Evolutionary conservation across 768 basidiomycete species (phyloP), one percentile per base, ranked within the genome.

Genomic region (Amanita pseudoporphyria): DNA sequence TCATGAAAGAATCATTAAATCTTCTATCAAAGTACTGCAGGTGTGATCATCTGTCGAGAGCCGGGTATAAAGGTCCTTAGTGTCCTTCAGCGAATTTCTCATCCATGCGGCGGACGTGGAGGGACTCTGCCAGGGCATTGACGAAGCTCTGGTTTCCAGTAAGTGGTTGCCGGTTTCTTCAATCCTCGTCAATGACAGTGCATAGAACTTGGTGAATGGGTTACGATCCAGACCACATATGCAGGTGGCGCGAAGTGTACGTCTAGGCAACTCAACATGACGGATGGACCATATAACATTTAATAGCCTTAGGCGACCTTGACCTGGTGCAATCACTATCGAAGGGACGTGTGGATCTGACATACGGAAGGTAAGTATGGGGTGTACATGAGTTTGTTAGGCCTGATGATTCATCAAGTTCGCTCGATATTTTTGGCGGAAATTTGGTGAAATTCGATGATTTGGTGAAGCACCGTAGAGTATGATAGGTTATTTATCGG

Each of bases 21-120:
- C 57, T 84, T 55, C 66, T 98, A 19, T 79, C 90, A 0, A 67
- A 80, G 57, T 81, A 91, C 62, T 96, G 92, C 74, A 90, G 84
- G 88, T 82, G 31, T 6, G 49, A 28, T 44, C 24, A 51, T 16
- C 13, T 1, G 26, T 24, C 26, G 22, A 18, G 40, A 21, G n/a
- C n/a, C 51, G n/a, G 31, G 49, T 38, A 19, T 13, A 22, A 19
- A 21, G 36, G 24, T 18, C 33, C 39, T 42, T 41, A 52, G 42
- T 49, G 39, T 49, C 22, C 47, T 49, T 6, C 55, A 93, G 93
- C 56, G 96, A 98, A 62, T 89, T 99, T 56, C 68, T 99, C 38
- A 74, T 99, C 24, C 96, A 99, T 64, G 95, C 96, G 0, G 96
- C 96, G n/a, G 96, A 98, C 56, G 94, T 99, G 7, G 96, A 99